Evolutionary conservation across 257 asterid genomes (phyloP), one percentile per base, ranked within the genome.

Genomic region (Solanum pennellii): DNA sequence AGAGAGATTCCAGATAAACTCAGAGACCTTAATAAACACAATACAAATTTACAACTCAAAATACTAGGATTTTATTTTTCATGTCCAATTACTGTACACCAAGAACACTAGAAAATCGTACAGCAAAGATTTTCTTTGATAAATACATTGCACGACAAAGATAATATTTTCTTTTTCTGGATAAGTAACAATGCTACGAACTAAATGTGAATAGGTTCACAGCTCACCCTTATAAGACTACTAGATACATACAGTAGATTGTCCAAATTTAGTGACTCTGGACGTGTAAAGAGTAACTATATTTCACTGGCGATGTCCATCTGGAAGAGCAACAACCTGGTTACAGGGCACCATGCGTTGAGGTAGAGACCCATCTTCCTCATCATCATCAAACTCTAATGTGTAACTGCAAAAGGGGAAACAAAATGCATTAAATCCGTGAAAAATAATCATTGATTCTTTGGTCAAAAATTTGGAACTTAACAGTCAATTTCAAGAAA

Each of bases 301-400:
- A 20, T 88, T 45, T 95, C 94, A 97, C 88, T 94, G 97, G 31
- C 93, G 94, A 89, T 93, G 93, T 86, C 95, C 96, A 29, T 93
- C 96, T 1, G 99, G 99, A 74, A 97, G 98, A 85, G 96, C 93
- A 44, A 97, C 99, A 37, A 97, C 99, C 87, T 95, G 91, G 89
- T 95, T 94, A 94, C 94, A 97, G 44, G 99, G 98, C 27, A 97
- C 98, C 29, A 56, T 83, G 77, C 98, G 92, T 89, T 89, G 95
- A 5, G 99, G 99, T 91, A 97, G 90, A 77, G 94, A 89, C 86
- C 99, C 99, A 68, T 94, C 98, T 91, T 97, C 99, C 89, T 97
- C 99, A 16, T 97, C 99, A 18, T 95, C 99, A 12, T 97, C 99
- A 47, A 97, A 97, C 84, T 95, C 99, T 93, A 97, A 88, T 59